A percentile compares a stretch with the other conserved stretches of the same genome.
phyloP scores from a whole-genome alignment of 75 land plant genomes.

The Selaginella moellendorffii region DNA sequence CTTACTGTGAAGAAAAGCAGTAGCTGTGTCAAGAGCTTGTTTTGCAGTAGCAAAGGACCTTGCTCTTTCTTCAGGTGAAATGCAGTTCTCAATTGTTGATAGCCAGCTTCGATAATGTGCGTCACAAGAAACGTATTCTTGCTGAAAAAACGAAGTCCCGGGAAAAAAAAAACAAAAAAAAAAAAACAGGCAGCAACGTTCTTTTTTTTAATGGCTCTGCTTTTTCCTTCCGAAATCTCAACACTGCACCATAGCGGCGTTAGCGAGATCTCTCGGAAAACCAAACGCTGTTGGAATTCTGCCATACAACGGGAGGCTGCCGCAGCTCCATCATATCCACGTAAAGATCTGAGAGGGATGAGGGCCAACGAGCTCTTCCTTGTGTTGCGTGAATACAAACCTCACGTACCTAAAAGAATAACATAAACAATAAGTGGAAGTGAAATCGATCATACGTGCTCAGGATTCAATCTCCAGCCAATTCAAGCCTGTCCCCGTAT shows the following conservation, averaged over 20 bases:
- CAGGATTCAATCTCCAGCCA: slow-evolving; percentile 72
- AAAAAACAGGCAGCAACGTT: slow-evolving; percentile 4
- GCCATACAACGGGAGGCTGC: slow-evolving; percentile 53
- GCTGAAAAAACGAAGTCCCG: slow-evolving; percentile 15
- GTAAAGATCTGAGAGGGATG: slow-evolving; percentile 96
- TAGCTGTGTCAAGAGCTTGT: slow-evolving; percentile 41
- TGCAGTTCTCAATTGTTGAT: slow-evolving; percentile 35
- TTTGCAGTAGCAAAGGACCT: slow-evolving; percentile 45
- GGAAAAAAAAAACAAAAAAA: not conserved
- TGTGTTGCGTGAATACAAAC: slow-evolving; percentile 71
- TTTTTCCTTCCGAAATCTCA: slow-evolving; percentile 64
- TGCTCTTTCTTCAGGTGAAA: slow-evolving; percentile 62
- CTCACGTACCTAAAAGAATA: slow-evolving; percentile 55
- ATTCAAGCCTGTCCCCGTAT: slow-evolving; percentile 53
- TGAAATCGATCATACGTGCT: slow-evolving; percentile 43
- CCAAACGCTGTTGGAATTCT: slow-evolving; percentile 36
- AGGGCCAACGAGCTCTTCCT: slow-evolving; percentile 84
- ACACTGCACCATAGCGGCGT: slow-evolving; percentile 74
- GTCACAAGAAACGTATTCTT: slow-evolving; percentile 82
- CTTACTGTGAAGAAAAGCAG: slow-evolving; percentile 42
- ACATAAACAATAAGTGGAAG: not conserved
- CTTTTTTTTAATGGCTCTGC: slow-evolving; percentile 84
- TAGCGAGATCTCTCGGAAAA: slow-evolving; percentile 87
- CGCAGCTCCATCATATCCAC: slow-evolving; percentile 95
- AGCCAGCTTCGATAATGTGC: slow-evolving; percentile 88